These are phyloP conservation scores for Pestalotiopsis sp. DNA, from an alignment of 2,329 filamentous ascomycete species.

Conservation along the genomic window DNA sequence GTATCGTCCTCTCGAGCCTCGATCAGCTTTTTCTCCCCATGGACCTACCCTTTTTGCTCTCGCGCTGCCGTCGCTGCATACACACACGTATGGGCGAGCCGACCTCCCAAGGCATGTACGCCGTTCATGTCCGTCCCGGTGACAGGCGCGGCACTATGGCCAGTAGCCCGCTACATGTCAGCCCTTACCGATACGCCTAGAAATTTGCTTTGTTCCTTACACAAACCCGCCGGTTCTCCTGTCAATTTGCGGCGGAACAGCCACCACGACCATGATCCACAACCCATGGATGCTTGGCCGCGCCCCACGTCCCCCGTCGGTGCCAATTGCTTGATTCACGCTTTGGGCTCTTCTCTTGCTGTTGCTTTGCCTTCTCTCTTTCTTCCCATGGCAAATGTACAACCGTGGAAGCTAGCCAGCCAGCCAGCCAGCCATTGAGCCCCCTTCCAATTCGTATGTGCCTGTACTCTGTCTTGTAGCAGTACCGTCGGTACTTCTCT, in stretches of 20 bases:
- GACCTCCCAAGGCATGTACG: not conserved
- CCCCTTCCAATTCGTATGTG: not conserved
- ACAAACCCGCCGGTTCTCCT: not conserved
- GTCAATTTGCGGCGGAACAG: slow-evolving; percentile 3
- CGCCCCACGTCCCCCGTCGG: not conserved
- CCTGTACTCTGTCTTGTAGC: not conserved
- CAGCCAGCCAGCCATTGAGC: not conserved
- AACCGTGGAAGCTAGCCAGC: not conserved
- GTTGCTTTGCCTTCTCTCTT: not conserved
- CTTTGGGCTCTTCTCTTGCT: not conserved
- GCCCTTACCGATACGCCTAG: not conserved
- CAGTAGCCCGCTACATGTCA: not conserved
- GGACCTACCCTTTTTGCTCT: slow-evolving; percentile 6
- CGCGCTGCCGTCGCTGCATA: not conserved
- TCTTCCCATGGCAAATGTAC: not conserved
- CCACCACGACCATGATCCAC: not conserved
- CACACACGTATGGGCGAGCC: not conserved
- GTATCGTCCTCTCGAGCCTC: not conserved
- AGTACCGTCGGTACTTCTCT: not conserved
- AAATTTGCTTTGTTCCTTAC: not conserved
- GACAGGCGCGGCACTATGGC: not conserved
- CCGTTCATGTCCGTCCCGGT: not conserved
- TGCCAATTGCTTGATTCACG: not conserved
- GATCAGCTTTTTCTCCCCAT: too few relatives aligned
- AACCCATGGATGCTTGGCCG: not conserved